These are phyloP conservation scores for Jacaranda copaia DNA, from an alignment of 257 asterid species.

Conservation along the genomic window DNA sequence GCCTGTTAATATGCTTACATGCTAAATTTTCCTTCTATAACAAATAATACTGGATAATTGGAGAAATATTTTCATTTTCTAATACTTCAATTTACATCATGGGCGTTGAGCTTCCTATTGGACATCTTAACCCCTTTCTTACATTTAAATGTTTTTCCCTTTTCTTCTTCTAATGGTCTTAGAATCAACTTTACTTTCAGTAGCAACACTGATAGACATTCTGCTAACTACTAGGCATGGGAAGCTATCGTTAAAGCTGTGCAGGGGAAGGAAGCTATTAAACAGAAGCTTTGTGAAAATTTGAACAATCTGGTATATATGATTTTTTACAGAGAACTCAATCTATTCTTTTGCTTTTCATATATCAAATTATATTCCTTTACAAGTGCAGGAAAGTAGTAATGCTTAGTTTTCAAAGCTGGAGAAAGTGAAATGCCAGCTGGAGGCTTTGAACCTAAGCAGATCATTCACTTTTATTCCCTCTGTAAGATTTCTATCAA, in stretches of 20 bases:
- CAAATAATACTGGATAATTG: no score
- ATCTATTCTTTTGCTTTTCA: conserved; percentile 15
- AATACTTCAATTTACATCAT: no score
- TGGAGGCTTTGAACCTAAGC: conserved; percentile 87
- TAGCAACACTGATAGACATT: conserved; percentile 31
- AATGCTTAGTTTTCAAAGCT: conserved; percentile 75
- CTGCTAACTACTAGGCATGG: conserved; percentile 65
- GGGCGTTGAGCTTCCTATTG: conserved; percentile 4
- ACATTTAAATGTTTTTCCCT: not conserved
- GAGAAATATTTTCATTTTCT: no score
- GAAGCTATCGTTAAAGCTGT: conserved; percentile 75
- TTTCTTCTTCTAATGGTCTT: conserved; percentile 9
- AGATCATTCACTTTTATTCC: conserved; percentile 57
- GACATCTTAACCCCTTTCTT: not conserved
- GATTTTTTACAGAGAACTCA: conserved; percentile 7
- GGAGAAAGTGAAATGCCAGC: conserved; percentile 87
- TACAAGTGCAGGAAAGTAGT: conserved; percentile 89
- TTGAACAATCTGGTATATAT: conserved; percentile 64
- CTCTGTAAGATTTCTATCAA: conserved; percentile 53
- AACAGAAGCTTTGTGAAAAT: conserved; percentile 84
- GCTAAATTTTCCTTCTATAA: not conserved
- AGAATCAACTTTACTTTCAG: conserved; percentile 15
- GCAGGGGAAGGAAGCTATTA: conserved; percentile 79
- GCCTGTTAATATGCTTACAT: not conserved
- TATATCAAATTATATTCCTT: conserved; percentile 25